A percentile compares a stretch with the other conserved stretches of the same genome.
Evolutionary conservation across 257 asterid species (phyloP).

Genomic region (Gentiana dahurica): DNA sequence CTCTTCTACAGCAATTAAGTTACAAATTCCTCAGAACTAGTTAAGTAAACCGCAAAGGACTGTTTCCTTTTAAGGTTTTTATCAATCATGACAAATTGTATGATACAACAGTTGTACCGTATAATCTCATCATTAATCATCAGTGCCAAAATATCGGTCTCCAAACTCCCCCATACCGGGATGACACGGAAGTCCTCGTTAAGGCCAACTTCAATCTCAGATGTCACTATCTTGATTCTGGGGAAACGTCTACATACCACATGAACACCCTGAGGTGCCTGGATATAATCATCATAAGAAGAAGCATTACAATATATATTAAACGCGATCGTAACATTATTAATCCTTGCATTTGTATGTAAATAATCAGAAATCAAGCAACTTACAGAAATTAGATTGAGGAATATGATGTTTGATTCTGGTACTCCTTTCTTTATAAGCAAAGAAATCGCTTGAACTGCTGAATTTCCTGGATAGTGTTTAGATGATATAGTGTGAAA

Average conservation of each 20-base stretch:
- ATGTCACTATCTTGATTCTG: constrained; percentile 88
- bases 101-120: no score
- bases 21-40: no score
- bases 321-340: background rate
- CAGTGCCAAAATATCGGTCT: constrained; percentile 92
- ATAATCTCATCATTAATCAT: constrained; percentile 26
- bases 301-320: no score
- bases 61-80: constrained; percentile 13
- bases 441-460: constrained; percentile 82
- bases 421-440: constrained; percentile 93
- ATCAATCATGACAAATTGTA: constrained; percentile 2
- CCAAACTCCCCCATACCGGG: constrained; percentile 99
- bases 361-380: background rate
- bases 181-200: constrained; percentile 78
- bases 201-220: constrained; percentile 90
- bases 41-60: background rate
- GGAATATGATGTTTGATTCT: constrained; percentile 88
- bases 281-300: constrained; percentile 6
- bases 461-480: constrained; percentile 78
- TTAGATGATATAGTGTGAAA: background rate
- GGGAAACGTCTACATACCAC: constrained; percentile 90
- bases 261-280: constrained; percentile 99
- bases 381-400: constrained; percentile 91
- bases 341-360: background rate
- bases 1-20: no score